Evolutionary conservation across 2,329 filamentous ascomycete genomes (phyloP), one percentile per base, ranked within the genome.

Genomic region (Tolypocladium inflatum): DNA sequence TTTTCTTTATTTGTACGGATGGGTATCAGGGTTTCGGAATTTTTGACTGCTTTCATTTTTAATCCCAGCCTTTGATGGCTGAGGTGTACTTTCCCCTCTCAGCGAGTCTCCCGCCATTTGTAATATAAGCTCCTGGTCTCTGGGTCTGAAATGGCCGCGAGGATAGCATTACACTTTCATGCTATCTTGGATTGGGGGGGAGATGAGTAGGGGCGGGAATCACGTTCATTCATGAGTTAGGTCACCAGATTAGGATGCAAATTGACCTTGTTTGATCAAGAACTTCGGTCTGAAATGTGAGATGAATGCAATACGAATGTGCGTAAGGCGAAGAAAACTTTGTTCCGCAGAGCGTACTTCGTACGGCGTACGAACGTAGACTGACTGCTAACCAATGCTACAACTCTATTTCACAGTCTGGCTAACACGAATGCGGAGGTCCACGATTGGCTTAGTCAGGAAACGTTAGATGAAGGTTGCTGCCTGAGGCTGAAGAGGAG

Each of bases 231-330:
- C 23, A 54, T 17, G 37, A 48, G 37, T 35, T 56, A 50, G 58
- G 55, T 55, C 58, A 56, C n/a, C 50, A 57, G 55, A 55, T 55
- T 57, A 55, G 58, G 58, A 57, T 57, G 52, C 58, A 38, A 59
- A 57, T 57, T 59, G 52, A 57, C 42, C 55, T 55, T 26, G 43
- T 17, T 52, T 57, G 43, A 54, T n/a, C 2, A 9, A 38, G 19
- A 9, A 43, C 9, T 4, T 21, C 10, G 9, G 3, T 26, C 9
- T 33, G 4, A n/a, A 33, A 33, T 50, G 23, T 17, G 38, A 39
- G 38, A 39, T 38, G 13, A 38, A 15, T 17, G 37, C 30, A 33
- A 33, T 33, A 33, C 30, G 30, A 8, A 33, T 33, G 30, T 33
- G 8, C 30, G 2, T 9, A 8, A 8, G 30, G 30, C 30, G 30